A percentile compares a stretch with the other conserved stretches of the same genome.
Evolutionary conservation across 192 early-diverging fungal genomes (phyloP).

Genomic region (Oehlia diaphana): DNA sequence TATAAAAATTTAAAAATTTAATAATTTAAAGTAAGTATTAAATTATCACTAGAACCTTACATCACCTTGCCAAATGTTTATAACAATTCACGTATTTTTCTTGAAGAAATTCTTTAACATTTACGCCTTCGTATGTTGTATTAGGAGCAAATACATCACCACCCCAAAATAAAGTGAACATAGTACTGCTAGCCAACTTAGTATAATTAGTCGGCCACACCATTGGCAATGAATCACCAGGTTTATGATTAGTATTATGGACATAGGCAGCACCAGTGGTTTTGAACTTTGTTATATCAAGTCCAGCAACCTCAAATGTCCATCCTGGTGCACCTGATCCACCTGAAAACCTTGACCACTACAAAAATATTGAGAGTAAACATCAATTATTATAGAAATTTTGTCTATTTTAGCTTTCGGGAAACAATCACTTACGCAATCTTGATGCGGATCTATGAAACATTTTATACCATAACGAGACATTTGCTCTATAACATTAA

Average conservation of each 20-base stretch:
- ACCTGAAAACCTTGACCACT: constrained; percentile 74
- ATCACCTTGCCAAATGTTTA: constrained; percentile 64
- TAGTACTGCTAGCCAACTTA: constrained; percentile 78
- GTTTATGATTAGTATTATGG: constrained; percentile 61
- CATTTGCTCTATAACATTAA: constrained; percentile 63
- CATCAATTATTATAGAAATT: background rate
- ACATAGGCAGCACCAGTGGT: constrained; percentile 76
- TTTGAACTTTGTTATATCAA: constrained; percentile 75
- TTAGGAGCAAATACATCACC: constrained; percentile 75
- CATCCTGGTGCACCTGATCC: constrained; percentile 85
- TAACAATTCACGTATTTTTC: constrained; percentile 66
- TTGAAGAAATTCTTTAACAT: constrained; percentile 69
- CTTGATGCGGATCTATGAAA: constrained; percentile 89
- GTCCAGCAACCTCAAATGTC: constrained; percentile 82
- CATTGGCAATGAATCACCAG: constrained; percentile 48
- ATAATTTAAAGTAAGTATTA: constrained; percentile 7
- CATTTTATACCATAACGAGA: constrained; percentile 77
- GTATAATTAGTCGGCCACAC: constrained; percentile 90
- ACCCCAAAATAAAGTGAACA: constrained; percentile 85
- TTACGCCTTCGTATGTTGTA: constrained; percentile 61
- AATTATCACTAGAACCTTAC: background rate
- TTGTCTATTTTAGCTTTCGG: background rate
- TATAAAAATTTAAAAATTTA: background rate
- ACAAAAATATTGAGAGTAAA: background rate
- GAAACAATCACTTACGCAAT: constrained; percentile 53